These are phyloP conservation scores for Arachis stenosperma DNA, from an alignment of 306 rosid genomes.

Conservation along the genomic window DNA sequence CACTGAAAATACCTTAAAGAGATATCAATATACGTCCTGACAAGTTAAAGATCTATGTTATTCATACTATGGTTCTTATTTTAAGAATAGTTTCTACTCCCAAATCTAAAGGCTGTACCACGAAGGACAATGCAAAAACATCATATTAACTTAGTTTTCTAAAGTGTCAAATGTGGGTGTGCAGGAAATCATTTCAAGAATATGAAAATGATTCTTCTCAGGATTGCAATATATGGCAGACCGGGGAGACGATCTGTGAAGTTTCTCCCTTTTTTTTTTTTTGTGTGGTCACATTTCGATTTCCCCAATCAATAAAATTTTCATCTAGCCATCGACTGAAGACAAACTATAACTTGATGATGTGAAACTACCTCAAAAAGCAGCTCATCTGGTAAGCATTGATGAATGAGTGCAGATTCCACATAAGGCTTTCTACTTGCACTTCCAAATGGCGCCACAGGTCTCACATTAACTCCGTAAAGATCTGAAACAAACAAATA, in stretches of 20 bases:
- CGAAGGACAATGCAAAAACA: not conserved
- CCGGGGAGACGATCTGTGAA: not conserved
- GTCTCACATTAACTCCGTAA: slow-evolving; percentile 90
- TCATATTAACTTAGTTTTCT: not conserved
- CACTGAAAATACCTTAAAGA: slow-evolving; percentile 18
- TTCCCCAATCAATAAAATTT: slow-evolving; percentile 1
- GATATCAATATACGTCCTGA: slow-evolving; percentile 3
- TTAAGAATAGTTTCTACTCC: slow-evolving; percentile 3
- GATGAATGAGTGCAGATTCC: slow-evolving; percentile 79
- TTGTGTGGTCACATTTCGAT: not conserved
- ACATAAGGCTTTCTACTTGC: slow-evolving; percentile 70
- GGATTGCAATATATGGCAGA: not conserved
- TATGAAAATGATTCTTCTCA: not conserved
- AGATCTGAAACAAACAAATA: slow-evolving; percentile 76
- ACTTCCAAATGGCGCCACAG: slow-evolving; percentile 95
- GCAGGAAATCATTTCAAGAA: not conserved
- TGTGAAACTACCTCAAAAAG: slow-evolving; percentile 73
- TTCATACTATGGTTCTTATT: slow-evolving; percentile 18
- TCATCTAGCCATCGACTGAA: not conserved
- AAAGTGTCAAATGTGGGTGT: not conserved
- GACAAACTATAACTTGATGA: slow-evolving; percentile 17
- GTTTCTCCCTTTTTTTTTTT: not conserved
- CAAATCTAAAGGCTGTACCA: slow-evolving; percentile 4
- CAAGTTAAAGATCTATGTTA: slow-evolving; percentile 20
- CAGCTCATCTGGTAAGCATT: slow-evolving; percentile 80